phyloP scores from a whole-genome alignment of 306 rosid species.

The Lagenaria siceraria region DNA sequence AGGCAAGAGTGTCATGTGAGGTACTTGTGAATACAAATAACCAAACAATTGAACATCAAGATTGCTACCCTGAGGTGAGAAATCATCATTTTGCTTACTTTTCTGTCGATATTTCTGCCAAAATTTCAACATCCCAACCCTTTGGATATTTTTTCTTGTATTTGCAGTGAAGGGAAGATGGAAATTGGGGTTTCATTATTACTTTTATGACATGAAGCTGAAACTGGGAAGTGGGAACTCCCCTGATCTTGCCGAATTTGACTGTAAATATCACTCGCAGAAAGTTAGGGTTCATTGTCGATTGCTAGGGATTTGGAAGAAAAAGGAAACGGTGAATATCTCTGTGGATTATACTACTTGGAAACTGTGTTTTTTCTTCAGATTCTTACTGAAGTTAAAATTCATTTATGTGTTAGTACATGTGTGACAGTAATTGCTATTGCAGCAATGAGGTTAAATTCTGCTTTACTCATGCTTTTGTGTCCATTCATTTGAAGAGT shows the following conservation, averaged over 20 bases:
- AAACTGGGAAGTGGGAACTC: neutral
- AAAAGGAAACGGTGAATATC: neutral
- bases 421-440: neutral
- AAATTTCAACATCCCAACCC: neutral
- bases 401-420: neutral
- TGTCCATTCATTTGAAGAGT: neutral
- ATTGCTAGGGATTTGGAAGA: neutral
- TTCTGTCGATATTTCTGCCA: neutral
- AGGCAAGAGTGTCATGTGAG: constrained; percentile 69
- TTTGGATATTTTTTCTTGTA: neutral
- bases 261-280: neutral
- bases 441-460: neutral
- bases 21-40: constrained; percentile 39
- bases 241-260: neutral
- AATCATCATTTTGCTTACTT: neutral
- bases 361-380: neutral
- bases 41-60: constrained; percentile 54
- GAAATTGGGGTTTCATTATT: neutral
- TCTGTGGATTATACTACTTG: neutral
- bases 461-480: neutral
- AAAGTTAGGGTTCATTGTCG: neutral
- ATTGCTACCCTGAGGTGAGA: constrained; percentile 77
- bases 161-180: neutral
- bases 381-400: neutral
- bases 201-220: neutral